Conservation (phyloP, 345 rosid species). For the Noccaea bulbosa region DNA sequence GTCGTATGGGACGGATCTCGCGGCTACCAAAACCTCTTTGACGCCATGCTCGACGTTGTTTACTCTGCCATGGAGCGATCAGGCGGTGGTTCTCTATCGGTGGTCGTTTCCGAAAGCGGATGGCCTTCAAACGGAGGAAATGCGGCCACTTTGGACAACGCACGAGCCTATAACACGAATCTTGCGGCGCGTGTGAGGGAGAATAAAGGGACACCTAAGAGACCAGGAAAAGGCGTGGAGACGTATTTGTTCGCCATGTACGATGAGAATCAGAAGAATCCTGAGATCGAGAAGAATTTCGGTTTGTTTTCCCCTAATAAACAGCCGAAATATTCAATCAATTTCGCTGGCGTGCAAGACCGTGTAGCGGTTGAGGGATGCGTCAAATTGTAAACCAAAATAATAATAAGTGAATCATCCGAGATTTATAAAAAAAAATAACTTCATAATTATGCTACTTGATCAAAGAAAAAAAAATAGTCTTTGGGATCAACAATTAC, state of each 20-base stretch:
- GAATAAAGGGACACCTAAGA: slow-evolving; percentile 46
- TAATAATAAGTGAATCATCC: slow-evolving; percentile 17
- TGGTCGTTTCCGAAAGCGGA: slow-evolving; percentile 46
- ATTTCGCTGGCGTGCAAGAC: slow-evolving; percentile 27
- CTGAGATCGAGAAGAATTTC: slow-evolving; percentile 41
- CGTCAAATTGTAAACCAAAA: neutral
- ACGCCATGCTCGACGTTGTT: slow-evolving; percentile 37
- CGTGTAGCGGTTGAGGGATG: slow-evolving; percentile 29
- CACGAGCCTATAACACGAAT: slow-evolving; percentile 37
- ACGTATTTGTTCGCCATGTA: slow-evolving; percentile 46
- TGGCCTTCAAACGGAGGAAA: slow-evolving; percentile 46
- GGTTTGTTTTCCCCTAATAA: slow-evolving; percentile 46
- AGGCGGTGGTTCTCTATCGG: slow-evolving; percentile 33
- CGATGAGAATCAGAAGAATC: slow-evolving; percentile 46
- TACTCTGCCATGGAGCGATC: slow-evolving; percentile 37
- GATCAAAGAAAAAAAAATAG: too few species aligned
- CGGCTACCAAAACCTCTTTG: slow-evolving; percentile 46
- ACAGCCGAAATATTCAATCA: slow-evolving; percentile 23
- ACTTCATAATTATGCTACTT: too few species aligned
- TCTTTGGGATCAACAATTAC: too few species aligned
- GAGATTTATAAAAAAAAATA: neutral
- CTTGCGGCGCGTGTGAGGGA: slow-evolving; percentile 37
- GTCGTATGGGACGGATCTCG: slow-evolving; percentile 46
- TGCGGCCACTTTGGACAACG: slow-evolving; percentile 37
- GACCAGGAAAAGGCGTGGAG: slow-evolving; percentile 43